Evolutionary conservation across 768 basidiomycete species (phyloP), one percentile per base, ranked within the genome.

Genomic region (Mycena albidolilacea): DNA sequence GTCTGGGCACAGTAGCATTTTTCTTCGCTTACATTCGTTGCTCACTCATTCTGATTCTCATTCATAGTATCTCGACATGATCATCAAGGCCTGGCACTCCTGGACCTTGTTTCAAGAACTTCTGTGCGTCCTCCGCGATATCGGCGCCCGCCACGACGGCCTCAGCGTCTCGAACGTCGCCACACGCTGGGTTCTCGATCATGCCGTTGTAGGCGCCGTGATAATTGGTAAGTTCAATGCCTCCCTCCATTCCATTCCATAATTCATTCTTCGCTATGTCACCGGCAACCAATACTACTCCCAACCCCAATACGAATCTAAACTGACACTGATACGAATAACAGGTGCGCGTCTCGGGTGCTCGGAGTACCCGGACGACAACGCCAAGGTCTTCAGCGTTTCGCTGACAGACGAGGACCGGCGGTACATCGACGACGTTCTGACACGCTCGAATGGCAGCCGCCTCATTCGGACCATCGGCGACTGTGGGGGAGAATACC

Each of bases 401-500:
- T 79, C 76, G 8, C 82, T 95, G 66, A 86, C 85, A 1, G 83
- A 83, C 0, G 83, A 87, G 38, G 95, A 95, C 77, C 87, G 88
- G 58, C 78, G 80, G 8, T 87, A 79, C 12, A 93, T 95, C 72
- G 91, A 93, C 70, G 82, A 80, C 1, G 89, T 95, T 38, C 81
- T 95, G 19, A 83, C 79, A 9, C 86, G 83, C 54, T 93, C 92
- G 19, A 88, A 90, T 60, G 89, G 92, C 6, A 82, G 88, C 46
- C 85, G 78, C 21, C 59, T 95, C 80, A 92, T 94, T 69, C 87
- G 84, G 6, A 85, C 85, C 38, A 90, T 95, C 70, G 94, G 94
- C 10, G 95, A 95, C 80, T 95, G 95, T 79, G 94, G 95, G 46
- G 90, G 91, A 2, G 94, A 95, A 83, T 95, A 95, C 82, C 91